These are phyloP conservation scores for Penicillium steckii DNA, from an alignment of 495 filamentous ascomycete species.

Conservation along the genomic window DNA sequence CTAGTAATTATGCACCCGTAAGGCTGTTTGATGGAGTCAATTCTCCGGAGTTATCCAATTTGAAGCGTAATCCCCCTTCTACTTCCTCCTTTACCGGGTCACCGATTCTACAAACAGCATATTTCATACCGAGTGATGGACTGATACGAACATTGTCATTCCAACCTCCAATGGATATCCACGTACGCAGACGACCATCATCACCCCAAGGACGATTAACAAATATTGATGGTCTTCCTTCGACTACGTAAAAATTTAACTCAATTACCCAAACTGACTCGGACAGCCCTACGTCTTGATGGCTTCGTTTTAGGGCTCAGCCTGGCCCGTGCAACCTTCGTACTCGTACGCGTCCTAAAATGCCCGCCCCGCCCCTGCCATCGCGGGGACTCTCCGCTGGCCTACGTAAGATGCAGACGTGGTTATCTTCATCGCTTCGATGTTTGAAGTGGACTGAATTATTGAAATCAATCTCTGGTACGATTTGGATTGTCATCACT, in stretches of 20 bases:
- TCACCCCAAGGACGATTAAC: background rate
- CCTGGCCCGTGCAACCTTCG: conserved; percentile 18
- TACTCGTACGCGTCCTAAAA: conserved; percentile 30
- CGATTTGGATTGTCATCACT: background rate
- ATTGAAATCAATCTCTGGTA: background rate
- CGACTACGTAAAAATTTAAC: background rate
- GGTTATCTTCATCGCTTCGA: background rate
- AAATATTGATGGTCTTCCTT: background rate
- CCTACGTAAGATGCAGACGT: conserved; percentile 22
- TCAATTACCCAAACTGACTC: background rate
- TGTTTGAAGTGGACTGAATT: background rate
- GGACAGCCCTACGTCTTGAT: background rate
- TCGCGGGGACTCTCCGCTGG: conserved; percentile 17
- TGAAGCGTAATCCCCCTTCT: background rate
- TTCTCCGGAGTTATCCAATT: too few species aligned
- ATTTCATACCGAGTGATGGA: background rate
- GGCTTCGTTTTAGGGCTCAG: background rate
- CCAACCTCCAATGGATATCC: background rate
- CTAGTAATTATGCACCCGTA: background rate
- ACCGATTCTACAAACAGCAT: background rate
- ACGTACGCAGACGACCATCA: background rate
- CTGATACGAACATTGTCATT: background rate
- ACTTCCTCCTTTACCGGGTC: background rate
- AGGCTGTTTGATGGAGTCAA: too few species aligned
- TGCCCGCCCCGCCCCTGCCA: conserved; percentile 26